phyloP scores from a whole-genome alignment of 2,329 filamentous ascomycete species.

The Dichotomopilus funicola region DNA sequence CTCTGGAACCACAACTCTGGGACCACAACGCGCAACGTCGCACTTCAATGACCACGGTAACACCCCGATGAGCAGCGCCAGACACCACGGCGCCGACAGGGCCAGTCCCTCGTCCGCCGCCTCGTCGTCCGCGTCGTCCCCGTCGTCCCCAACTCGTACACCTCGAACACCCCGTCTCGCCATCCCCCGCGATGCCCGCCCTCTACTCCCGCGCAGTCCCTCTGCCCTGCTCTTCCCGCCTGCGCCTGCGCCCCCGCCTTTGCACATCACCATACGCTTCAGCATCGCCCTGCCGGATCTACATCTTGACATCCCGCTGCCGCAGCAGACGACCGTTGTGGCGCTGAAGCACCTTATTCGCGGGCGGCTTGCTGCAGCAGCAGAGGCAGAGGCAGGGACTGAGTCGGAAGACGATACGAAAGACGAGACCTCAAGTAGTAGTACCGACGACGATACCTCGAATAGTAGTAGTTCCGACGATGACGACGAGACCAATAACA shows the following conservation, averaged over 20 bases:
- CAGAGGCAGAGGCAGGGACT: constrained; percentile 30
- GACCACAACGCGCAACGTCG: too few relatives aligned
- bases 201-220: constrained; percentile 12
- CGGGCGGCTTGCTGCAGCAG: constrained; percentile 49
- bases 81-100: constrained; percentile 5
- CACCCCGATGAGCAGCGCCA: constrained; percentile 12
- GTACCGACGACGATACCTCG: too few relatives aligned
- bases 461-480: too few relatives aligned
- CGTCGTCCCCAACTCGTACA: constrained; percentile 7
- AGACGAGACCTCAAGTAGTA: neutral
- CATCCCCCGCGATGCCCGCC: neutral
- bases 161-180: constrained; percentile 1
- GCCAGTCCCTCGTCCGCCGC: constrained; percentile 11
- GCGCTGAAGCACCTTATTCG: constrained; percentile 80
- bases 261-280: constrained; percentile 86
- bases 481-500: neutral
- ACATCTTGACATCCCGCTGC: constrained; percentile 64
- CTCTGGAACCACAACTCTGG: too few relatives aligned
- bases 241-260: constrained; percentile 31
- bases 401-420: constrained; percentile 14
- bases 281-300: constrained; percentile 79
- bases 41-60: too few relatives aligned
- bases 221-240: constrained; percentile 13
- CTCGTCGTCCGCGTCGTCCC: constrained; percentile 10
- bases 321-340: constrained; percentile 63